phyloP scores from a whole-genome alignment of 1,284 basidiomycete species.

The Heliocybe sulcata region DNA sequence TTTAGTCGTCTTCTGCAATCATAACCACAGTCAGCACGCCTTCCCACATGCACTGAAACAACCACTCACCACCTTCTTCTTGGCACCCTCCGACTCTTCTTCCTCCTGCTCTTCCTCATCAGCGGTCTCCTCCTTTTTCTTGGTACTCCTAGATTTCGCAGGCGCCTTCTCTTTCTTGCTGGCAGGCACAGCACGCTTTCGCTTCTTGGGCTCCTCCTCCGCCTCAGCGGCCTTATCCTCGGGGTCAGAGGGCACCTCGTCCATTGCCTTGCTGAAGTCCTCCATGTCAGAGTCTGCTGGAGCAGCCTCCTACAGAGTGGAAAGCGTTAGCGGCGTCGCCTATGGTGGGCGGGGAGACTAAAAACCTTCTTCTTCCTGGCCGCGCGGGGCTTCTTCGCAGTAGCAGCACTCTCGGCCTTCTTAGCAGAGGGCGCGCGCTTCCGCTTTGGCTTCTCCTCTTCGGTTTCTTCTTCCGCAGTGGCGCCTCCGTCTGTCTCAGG shows the following conservation, averaged over 20 bases:
- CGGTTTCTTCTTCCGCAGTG: neutral
- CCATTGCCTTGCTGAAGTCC: conserved; percentile 27
- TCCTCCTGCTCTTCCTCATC: neutral
- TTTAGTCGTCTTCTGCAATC: conserved; percentile 9
- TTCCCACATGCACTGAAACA: neutral
- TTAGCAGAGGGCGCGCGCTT: conserved; percentile 26
- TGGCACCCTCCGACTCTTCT: neutral
- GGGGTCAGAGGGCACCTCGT: conserved; percentile 22
- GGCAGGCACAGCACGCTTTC: conserved; percentile 20
- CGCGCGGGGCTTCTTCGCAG: neutral
- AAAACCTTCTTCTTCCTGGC: neutral
- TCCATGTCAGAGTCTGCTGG: conserved; percentile 22
- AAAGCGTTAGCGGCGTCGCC: neutral
- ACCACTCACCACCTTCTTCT: conserved; percentile 11
- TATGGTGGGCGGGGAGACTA: too few relatives aligned
- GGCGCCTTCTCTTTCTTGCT: conserved; percentile 15
- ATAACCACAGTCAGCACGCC: neutral
- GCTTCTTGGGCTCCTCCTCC: conserved; percentile 23
- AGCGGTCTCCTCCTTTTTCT: conserved; percentile 4
- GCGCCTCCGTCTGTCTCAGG: neutral
- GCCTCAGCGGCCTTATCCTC: conserved; percentile 21
- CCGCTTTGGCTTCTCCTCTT: conserved; percentile 1
- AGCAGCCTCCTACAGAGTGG: conserved; percentile 10
- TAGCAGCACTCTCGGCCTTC: conserved; percentile 19
- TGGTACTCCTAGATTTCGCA: conserved; percentile 4